Conservation (phyloP, 345 rosid species). For the Diplotaxis tenuifolia region DNA sequence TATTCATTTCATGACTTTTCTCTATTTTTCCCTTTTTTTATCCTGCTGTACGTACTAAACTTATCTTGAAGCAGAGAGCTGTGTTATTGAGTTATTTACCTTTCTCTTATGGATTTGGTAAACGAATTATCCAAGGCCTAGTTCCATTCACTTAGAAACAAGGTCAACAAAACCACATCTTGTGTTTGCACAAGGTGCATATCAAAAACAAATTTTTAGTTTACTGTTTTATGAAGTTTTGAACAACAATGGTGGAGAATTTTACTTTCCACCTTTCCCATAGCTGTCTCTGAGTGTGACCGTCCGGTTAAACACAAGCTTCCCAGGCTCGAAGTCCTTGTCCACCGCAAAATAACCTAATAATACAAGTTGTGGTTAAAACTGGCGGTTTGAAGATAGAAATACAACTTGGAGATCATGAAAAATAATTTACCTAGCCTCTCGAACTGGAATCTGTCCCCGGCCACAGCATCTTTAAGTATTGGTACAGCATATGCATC, state of each 20-base stretch:
- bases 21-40: too few species aligned
- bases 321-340: constrained; percentile 68
- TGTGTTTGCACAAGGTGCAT: constrained; percentile 8
- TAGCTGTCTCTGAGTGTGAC: constrained; percentile 67
- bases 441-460: constrained; percentile 84
- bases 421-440: constrained; percentile 60
- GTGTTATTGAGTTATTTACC: too few species aligned
- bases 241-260: background rate
- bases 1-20: too few species aligned
- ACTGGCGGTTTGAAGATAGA: background rate
- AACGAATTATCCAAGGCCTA: too few species aligned
- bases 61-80: too few species aligned
- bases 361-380: constrained; percentile 6
- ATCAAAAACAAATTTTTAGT: constrained; percentile 15
- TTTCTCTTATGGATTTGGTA: too few species aligned
- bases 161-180: background rate
- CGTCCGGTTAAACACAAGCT: constrained; percentile 79
- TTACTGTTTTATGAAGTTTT: constrained; percentile 16
- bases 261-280: constrained; percentile 52
- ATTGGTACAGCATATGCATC: constrained; percentile 62
- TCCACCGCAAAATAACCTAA: constrained; percentile 82
- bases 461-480: constrained; percentile 56
- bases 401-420: background rate
- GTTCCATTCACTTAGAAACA: background rate
- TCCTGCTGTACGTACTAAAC: too few species aligned